Base-by-base conservation (phyloP, 352 stramenopile genomes). In the Labyrinthula sp. region DNA sequence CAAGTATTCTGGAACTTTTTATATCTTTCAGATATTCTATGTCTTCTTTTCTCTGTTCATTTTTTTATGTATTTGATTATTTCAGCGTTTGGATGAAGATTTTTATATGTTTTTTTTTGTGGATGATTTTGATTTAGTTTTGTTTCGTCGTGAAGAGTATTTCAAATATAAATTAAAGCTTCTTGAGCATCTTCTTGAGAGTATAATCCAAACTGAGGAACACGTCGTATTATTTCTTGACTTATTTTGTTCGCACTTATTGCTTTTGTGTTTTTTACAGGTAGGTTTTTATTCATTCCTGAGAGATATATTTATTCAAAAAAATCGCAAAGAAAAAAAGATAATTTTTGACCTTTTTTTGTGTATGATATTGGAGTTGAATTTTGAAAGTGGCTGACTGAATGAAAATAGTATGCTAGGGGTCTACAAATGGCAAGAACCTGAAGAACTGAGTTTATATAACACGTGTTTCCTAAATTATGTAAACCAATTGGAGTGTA, bases 401-500 rank as follows among this genome's bases (percentile, higher is more conserved):
- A 28, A 12, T 18, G 35, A 34, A 52, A 52, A 35, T 45, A 52
- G 15, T 31, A 31, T 24, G 47, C 43, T 21, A 52, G 5, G 3
- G 43, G 17, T 15, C 23, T 14, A 28, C 43, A 52, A 22, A 45
- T 31, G 23, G 47, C 8, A 6, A 52, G 34, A n/a, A 35, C 43
- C 23, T 52, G 14, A 31, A 47, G 23, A 17, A 47, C 35, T 22
- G 43, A 43, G 34, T 52, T 52, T 21, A 52, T 22, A 28, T 52
- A 52, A 35, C 43, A 52, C 30, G 43, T 52, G 43, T 52, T 52
- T 8, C 43, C 43, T 15, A 52, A n/a, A 35, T 21, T 52, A 45
- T 4, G 43, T 35, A n/a, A 52, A n/a, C n/a, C n/a, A n/a, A n/a
- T n/a, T n/a, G n/a, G n/a, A n/a, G n/a, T n/a, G n/a, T n/a, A n/a